Conservation (phyloP, 2,329 filamentous ascomycete genomes). For the Aspergillus glaucus region DNA sequence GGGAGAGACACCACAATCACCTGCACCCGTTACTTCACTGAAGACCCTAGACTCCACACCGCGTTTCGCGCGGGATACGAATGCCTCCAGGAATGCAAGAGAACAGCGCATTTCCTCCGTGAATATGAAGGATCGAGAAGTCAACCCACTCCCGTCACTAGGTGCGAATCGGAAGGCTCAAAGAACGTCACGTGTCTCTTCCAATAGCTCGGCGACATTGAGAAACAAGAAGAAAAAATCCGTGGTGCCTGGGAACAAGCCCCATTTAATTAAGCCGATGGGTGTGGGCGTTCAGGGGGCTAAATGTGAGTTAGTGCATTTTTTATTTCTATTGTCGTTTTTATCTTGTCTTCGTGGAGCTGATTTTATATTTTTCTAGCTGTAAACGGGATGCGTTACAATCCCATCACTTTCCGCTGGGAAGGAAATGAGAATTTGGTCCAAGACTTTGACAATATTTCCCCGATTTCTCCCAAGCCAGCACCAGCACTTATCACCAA, state of each 20-base stretch:
- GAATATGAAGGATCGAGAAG: conserved; percentile 32
- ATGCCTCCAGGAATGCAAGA: conserved; percentile 58
- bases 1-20: conserved; percentile 44
- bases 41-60: conserved; percentile 48
- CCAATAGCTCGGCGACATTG: conserved; percentile 42
- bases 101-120: conserved; percentile 52
- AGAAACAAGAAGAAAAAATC: conserved; percentile 39
- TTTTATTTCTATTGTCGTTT: not conserved
- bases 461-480: conserved; percentile 38
- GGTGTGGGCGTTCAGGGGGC: conserved; percentile 64
- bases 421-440: conserved; percentile 90
- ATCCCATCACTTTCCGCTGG: conserved; percentile 79
- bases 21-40: conserved; percentile 52
- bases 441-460: conserved; percentile 63
- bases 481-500: conserved; percentile 77
- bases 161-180: conserved; percentile 56
- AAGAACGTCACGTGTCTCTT: conserved; percentile 45
- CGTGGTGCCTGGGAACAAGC: conserved; percentile 50
- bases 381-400: conserved; percentile 94
- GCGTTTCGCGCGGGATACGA: conserved; percentile 61
- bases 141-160: conserved; percentile 45
- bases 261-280: conserved; percentile 83
- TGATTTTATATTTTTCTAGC: conserved; percentile 43
- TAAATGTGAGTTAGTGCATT: conserved; percentile 59
- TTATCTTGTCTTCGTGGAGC: conserved; percentile 10